phyloP scores from a whole-genome alignment of 148 eudicot genomes.

The Rhododendron griersonianum region DNA sequence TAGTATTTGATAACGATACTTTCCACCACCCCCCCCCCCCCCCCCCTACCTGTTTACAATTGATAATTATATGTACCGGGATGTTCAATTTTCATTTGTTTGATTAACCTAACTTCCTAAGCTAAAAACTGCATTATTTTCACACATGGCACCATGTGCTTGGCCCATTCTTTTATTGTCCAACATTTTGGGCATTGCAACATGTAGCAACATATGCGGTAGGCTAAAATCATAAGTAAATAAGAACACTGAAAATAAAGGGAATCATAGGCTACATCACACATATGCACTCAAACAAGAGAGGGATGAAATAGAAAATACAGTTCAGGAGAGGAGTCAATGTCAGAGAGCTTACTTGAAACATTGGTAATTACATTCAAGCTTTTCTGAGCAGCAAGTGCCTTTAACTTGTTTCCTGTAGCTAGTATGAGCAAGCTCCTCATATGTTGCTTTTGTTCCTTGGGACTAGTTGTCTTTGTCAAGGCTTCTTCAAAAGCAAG shows the following conservation, averaged over 20 bases:
- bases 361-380: conserved; percentile 91
- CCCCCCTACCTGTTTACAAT: background rate
- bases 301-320: background rate
- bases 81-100: no score
- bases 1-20: background rate
- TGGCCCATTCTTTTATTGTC: background rate
- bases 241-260: no score
- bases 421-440: conserved; percentile 73
- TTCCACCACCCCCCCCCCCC: no score
- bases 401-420: conserved; percentile 83
- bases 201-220: no score
- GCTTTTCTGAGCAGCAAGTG: conserved; percentile 79
- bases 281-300: background rate
- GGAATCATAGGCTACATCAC: background rate
- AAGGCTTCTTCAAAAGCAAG: conserved; percentile 93
- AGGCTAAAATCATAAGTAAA: no score
- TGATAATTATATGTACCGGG: background rate
- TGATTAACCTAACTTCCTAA: background rate
- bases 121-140: no score
- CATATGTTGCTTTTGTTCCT: conserved; percentile 96
- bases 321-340: background rate
- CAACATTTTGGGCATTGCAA: no score
- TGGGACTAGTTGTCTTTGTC: conserved; percentile 79
- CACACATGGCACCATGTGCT: background rate
- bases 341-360: conserved; percentile 40